Evolutionary conservation across 1,284 basidiomycete species (phyloP).

Genomic region (Sporisorium graminicola): DNA sequence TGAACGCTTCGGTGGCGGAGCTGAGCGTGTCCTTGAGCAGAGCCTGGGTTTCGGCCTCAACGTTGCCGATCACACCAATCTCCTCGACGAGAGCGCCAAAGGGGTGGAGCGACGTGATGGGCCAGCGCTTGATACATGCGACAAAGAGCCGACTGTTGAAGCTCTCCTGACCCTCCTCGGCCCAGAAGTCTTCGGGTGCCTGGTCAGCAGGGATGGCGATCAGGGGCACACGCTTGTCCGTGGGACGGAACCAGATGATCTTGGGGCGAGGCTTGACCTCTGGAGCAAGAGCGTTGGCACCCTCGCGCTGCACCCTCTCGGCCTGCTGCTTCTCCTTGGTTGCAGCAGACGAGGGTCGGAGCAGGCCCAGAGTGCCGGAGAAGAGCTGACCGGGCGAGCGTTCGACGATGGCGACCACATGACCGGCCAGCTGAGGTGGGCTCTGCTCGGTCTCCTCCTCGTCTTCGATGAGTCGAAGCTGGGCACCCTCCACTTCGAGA

Average conservation of each 20-base stretch:
- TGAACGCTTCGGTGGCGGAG: constrained; percentile 67
- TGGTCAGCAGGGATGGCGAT: constrained; percentile 98
- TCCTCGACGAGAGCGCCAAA: constrained; percentile 99
- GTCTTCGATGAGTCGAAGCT: constrained; percentile 94
- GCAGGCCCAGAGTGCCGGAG: constrained; percentile 93
- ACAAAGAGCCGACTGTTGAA: constrained; percentile 94
- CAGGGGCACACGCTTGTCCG: constrained; percentile 97
- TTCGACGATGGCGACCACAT: constrained; percentile 97
- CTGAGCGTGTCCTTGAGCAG: constrained; percentile 94
- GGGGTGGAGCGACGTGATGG: constrained; percentile 91
- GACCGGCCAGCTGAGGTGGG: constrained; percentile 78
- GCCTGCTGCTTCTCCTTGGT: constrained; percentile 99
- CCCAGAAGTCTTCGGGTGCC: constrained; percentile 94
- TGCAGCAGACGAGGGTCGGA: constrained; percentile 95
- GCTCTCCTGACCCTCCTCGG: constrained; percentile 81
- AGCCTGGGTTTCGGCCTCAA: constrained; percentile 97
- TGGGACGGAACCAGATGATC: constrained; percentile 99
- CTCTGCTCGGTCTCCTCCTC: constrained; percentile 84
- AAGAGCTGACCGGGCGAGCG: constrained; percentile 98
- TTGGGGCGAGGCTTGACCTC: constrained; percentile 81
- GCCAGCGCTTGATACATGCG: constrained; percentile 94
- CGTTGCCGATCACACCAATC: constrained; percentile 96
- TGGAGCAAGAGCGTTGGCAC: constrained; percentile 80
- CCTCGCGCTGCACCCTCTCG: constrained; percentile 94
- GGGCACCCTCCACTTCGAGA: constrained; percentile 98